Percentiles rank a stretch among this genome's conserved stretches.
Evolutionary conservation across 192 early-diverging fungal genomes (phyloP).

Genomic region (Coemansia sp.): DNA sequence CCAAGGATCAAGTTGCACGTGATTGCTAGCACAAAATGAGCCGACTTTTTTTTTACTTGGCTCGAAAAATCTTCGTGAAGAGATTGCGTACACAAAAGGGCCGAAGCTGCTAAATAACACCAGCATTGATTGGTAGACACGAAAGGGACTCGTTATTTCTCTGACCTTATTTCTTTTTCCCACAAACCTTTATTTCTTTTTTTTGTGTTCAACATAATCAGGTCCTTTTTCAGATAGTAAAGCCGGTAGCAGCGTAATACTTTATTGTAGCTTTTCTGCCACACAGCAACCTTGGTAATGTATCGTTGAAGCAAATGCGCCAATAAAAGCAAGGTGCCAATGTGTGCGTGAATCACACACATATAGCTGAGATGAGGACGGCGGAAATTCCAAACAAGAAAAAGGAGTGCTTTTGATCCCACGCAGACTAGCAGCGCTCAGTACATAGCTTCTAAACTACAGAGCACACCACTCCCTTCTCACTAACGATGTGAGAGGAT

Average conservation of each 20-base stretch:
- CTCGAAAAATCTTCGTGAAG: no score
- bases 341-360: neutral
- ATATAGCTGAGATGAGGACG: neutral
- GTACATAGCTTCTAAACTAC: no score
- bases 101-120: no score
- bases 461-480: no score
- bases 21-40: neutral
- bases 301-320: neutral
- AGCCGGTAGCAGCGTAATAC: neutral
- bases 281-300: neutral
- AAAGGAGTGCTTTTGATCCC: neutral
- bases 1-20: neutral
- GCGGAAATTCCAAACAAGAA: neutral
- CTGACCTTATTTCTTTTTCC: neutral
- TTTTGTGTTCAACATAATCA: constrained; percentile 5
- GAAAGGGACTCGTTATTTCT: no score
- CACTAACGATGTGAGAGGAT: no score
- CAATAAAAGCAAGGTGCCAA: neutral
- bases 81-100: no score
- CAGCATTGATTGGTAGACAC: no score
- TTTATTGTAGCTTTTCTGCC: neutral
- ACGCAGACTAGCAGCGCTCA: no score
- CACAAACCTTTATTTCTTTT: neutral
- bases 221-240: constrained; percentile 1
- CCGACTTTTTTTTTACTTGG: neutral